These are phyloP conservation scores for Inga laurina DNA, from an alignment of 306 rosid genomes.

Conservation along the genomic window DNA sequence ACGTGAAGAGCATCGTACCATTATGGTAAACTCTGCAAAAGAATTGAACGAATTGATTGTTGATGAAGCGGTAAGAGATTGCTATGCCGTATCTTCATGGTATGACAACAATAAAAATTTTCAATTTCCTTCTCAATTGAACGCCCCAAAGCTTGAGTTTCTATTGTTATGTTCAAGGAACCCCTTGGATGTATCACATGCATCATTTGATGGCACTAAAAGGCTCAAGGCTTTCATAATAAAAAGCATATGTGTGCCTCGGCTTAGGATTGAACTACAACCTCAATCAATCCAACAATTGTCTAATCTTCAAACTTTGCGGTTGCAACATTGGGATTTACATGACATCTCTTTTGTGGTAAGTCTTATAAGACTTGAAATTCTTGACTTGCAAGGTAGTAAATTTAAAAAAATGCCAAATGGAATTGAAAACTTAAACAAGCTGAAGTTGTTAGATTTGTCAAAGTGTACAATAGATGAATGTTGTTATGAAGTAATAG, in stretches of 20 bases:
- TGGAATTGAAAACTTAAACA: background rate
- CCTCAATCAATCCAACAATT: background rate
- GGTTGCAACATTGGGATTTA: background rate
- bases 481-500: background rate
- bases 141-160: background rate
- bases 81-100: background rate
- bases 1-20: background rate
- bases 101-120: rapidly evolving
- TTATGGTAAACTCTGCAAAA: background rate
- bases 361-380: background rate
- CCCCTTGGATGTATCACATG: rapidly evolving
- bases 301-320: background rate
- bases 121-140: background rate
- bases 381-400: background rate
- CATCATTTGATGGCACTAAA: background rate
- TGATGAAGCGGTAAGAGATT: too few species aligned
- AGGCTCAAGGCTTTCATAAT: constrained; percentile 1
- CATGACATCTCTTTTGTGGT: background rate
- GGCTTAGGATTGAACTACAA: too few species aligned
- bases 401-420: background rate
- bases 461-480: background rate
- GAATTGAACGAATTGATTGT: too few species aligned
- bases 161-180: background rate
- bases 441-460: background rate
- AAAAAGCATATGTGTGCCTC: too few species aligned